Evolutionary conservation across 2,329 filamentous ascomycete species (phyloP).

Genomic region (Epichloe scottii): DNA sequence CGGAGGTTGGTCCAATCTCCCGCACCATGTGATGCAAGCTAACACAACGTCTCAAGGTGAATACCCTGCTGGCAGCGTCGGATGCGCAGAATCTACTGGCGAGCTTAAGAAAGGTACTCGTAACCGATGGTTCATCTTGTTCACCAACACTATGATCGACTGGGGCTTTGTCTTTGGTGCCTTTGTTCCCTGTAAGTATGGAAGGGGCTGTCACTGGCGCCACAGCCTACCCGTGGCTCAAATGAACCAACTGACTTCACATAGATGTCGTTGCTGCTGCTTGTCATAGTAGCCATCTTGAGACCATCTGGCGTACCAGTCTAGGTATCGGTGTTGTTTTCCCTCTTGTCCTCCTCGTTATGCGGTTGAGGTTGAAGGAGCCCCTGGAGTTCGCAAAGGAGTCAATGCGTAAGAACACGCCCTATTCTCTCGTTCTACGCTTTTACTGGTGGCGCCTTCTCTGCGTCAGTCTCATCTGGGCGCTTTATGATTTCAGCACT

Average conservation of each 20-base stretch:
- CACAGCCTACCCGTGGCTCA: too few relatives aligned
- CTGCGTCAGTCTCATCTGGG: constrained; percentile 67
- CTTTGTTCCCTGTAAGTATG: constrained; percentile 49
- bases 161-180: constrained; percentile 70
- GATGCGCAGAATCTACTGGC: constrained; percentile 62
- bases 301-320: constrained; percentile 70
- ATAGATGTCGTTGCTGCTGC: constrained; percentile 40
- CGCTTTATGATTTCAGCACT: constrained; percentile 77
- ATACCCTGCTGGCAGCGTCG: constrained; percentile 74
- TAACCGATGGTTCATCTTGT: constrained; percentile 86
- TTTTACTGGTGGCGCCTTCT: constrained; percentile 66
- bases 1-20: constrained; percentile 33
- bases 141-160: constrained; percentile 82
- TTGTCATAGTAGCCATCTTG: constrained; percentile 47
- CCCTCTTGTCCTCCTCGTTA: constrained; percentile 55
- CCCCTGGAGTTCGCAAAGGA: constrained; percentile 65
- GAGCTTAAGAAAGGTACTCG: constrained; percentile 68
- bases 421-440: constrained; percentile 40
- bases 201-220: background rate
- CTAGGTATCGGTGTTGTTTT: constrained; percentile 71
- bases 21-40: constrained; percentile 34
- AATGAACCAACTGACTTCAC: background rate
- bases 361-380: constrained; percentile 64
- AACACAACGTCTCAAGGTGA: constrained; percentile 34
- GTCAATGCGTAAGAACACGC: constrained; percentile 50